Conservation (phyloP, 2,329 filamentous ascomycete species). For the Chrysosporium queenslandicum region DNA sequence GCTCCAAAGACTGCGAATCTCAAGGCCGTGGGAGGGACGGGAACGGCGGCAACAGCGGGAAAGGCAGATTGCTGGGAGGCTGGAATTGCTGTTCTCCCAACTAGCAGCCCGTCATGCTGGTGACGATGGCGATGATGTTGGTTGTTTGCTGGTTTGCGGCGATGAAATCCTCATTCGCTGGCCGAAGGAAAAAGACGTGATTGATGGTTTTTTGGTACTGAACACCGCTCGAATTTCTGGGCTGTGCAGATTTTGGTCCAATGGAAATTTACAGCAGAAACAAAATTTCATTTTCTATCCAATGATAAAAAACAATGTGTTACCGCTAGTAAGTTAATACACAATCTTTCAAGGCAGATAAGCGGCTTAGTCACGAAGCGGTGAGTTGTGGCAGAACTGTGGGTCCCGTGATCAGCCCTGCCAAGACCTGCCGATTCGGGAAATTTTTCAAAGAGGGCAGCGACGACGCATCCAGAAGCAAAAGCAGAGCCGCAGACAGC, state of each 20-base stretch:
- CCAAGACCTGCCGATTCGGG: not conserved
- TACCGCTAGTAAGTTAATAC: not conserved
- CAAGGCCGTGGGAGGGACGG: not conserved
- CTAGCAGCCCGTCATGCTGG: not conserved
- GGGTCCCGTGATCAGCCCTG: conserved; percentile 5
- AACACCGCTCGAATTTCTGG: too few relatives aligned
- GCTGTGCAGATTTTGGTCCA: not conserved
- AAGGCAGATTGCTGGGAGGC: not conserved
- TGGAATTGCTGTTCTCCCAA: not conserved
- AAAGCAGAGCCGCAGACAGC: not conserved
- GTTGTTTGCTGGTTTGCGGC: not conserved
- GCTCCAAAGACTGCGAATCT: not conserved
- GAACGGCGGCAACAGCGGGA: not conserved
- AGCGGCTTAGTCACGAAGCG: not conserved
- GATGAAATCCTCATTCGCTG: not conserved
- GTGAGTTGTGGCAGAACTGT: not conserved
- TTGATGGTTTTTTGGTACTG: not conserved
- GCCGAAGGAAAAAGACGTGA: not conserved
- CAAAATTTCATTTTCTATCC: too few relatives aligned
- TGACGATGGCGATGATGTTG: too few relatives aligned
- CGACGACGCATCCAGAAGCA: too few relatives aligned
- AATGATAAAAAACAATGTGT: too few relatives aligned
- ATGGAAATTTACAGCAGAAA: not conserved
- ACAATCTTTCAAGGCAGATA: not conserved
- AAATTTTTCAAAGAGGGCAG: not conserved